Evolutionary conservation across 2,329 filamentous ascomycete species (phyloP), one percentile per base, ranked within the genome.

Genomic region (Nigrograna mackinnonii): DNA sequence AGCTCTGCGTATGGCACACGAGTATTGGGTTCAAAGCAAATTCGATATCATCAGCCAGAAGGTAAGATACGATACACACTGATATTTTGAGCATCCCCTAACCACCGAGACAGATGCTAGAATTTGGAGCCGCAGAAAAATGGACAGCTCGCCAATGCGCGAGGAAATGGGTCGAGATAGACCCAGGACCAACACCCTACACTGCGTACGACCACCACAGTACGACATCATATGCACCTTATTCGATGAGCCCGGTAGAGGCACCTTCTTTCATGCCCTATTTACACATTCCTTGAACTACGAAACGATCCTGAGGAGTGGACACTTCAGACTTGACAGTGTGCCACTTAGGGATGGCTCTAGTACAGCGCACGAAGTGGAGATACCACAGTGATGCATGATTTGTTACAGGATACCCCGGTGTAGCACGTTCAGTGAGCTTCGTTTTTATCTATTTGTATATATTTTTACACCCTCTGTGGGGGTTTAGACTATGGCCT

Each of bases 21-120:
- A 79, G 49, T 77, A 77, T 57, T 79, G 75, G 75, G 71, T 71
- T 39, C 74, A 74, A 51, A 71, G 67, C 60, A 78, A 78, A 55
- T 80, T 77, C 58, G 75, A 79, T 35, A 78, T 79, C 46, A 77
- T 80, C 47, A 64, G 69, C 39, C 64, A 70, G 39, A 79, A 78
- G 68, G 77, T 78, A 46, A 39, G 37, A 2, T 9, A 9, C n/a
- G 9, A 28, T n/a, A 28, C 24, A 28, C n/a, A 9, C 24, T 9
- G n/a, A 28, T n/a, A 28, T 28, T 9, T 28, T 28, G 24, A n/a
- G n/a, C 24, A 28, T n/a, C 9, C 9, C 9, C 24, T 28, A 28
- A 28, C n/a, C 24, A 57, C 47, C 21, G n/a, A 7, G 3, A 12
- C 40, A 79, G 77, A 79, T 79, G 76, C 58, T 74, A 45, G 75